These are phyloP conservation scores for Globisporangium megalacanthum DNA, from an alignment of 352 stramenopile species.

Conservation along the genomic window DNA sequence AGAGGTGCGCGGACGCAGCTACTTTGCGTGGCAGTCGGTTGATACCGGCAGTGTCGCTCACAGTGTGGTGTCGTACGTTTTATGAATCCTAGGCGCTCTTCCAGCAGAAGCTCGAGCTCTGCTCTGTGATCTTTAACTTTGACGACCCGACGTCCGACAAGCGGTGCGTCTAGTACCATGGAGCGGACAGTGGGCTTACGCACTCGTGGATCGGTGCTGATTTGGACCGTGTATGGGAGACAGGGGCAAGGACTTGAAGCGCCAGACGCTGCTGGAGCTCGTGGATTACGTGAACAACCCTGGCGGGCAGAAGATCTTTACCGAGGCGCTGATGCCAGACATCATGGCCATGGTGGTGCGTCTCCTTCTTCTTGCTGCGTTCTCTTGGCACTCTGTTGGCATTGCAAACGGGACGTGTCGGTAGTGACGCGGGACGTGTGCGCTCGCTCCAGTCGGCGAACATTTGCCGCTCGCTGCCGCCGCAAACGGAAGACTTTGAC, in stretches of 20 bases:
- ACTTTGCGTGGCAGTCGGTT: not conserved
- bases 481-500: no score
- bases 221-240: not conserved
- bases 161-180: slow-evolving; percentile 30
- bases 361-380: slow-evolving; percentile 7
- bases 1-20: slow-evolving; percentile 23
- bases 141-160: slow-evolving; percentile 94
- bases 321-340: slow-evolving; percentile 94
- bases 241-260: slow-evolving; percentile 95
- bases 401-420: not conserved
- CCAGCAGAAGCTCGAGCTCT: slow-evolving; percentile 95
- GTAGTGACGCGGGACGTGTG: not conserved
- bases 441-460: slow-evolving; percentile 67
- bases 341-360: slow-evolving; percentile 90
- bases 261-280: slow-evolving; percentile 98
- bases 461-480: slow-evolving; percentile 16
- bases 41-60: not conserved
- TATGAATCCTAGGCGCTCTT: slow-evolving; percentile 82
- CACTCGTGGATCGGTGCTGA: not conserved
- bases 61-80: slow-evolving; percentile 19
- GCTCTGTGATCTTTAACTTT: slow-evolving; percentile 96
- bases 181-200: not conserved
- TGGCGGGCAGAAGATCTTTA: slow-evolving; percentile 95
- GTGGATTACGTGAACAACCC: slow-evolving; percentile 99
- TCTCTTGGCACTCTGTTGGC: not conserved